Evolutionary conservation across 768 basidiomycete species (phyloP).

Genomic region (Mycena vitilis): DNA sequence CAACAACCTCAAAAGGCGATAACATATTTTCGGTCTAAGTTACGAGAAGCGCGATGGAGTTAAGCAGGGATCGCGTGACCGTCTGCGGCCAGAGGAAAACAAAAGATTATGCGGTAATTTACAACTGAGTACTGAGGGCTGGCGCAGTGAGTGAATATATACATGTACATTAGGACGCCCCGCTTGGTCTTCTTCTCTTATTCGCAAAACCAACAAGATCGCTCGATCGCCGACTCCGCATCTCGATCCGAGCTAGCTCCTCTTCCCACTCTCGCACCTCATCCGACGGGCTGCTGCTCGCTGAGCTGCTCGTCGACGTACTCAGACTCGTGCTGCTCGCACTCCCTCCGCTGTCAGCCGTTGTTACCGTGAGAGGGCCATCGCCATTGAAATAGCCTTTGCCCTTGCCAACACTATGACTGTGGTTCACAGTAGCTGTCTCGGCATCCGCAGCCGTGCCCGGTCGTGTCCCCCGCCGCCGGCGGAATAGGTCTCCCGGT

Average conservation of each 20-base stretch:
- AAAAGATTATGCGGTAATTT: slow-evolving; percentile 23
- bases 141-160: neutral
- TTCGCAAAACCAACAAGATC: slow-evolving; percentile 59
- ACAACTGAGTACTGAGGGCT: slow-evolving; percentile 14
- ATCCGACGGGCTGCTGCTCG: slow-evolving; percentile 44
- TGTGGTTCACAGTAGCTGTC: neutral
- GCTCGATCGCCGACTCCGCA: slow-evolving; percentile 64
- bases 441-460: slow-evolving; percentile 4
- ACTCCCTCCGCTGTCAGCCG: slow-evolving; percentile 39
- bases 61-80: slow-evolving; percentile 8
- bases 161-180: slow-evolving; percentile 6
- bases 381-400: slow-evolving; percentile 17
- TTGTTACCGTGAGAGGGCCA: slow-evolving; percentile 38
- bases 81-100: neutral
- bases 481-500: slow-evolving; percentile 14
- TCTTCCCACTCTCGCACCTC: slow-evolving; percentile 81
- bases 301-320: slow-evolving; percentile 43
- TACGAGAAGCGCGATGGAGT: neutral
- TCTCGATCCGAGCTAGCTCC: slow-evolving; percentile 79
- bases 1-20: neutral
- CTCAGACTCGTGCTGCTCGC: slow-evolving; percentile 50
- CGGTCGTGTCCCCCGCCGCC: slow-evolving; percentile 24
- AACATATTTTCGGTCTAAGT: too few species aligned
- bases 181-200: slow-evolving; percentile 40
- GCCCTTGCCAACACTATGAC: slow-evolving; percentile 31